Evolutionary conservation across 192 early-diverging fungal species (phyloP), one percentile per base, ranked within the genome.

Genomic region (Irineochytrium annulatum): DNA sequence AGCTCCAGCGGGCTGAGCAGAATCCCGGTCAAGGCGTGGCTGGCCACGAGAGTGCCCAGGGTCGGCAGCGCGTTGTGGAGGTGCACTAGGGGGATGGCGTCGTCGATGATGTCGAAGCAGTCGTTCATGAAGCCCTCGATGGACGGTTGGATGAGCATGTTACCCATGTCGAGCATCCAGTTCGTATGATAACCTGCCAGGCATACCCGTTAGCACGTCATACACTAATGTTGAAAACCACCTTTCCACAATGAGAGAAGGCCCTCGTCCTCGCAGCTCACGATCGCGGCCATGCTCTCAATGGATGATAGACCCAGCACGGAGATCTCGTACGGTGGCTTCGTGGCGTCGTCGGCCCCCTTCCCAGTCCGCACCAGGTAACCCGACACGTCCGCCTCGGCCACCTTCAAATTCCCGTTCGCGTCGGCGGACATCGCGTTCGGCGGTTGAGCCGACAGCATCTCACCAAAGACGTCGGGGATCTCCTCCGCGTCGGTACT

Each of bases 1-100:
- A 97, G 72, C 54, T 97, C 94, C 46, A 99, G 70, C 0, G 96
- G 96, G 56, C 86, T 88, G 49, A 97, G 79, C 27, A 93, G 31
- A 51, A 92, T 72, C 2, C 90, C 92, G 6, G 89, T 83, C 2
- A 91, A 59, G 3, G 90, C 64, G 65, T 89, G 83, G 20, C 91
- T 92, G 1, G 79, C 77, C 3, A 97, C 78, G 28, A 89, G 59
- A 3, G 90, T 89, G 29, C 83, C 35, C 22, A 77, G 52, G 20
- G 32, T 29, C 5, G 70, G 65, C 26, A 33, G 17, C 5, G 60
- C 44, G 55, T 62, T 72, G n/a, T 63, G 57, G 19, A 62, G 34
- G 57, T 56, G 52, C 20, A 54, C 30, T 6, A 65, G 71, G 52
- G 65, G 53, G 29, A 41, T 61, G 17, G 55, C 64, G 35, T 59